Percentiles rank a stretch among this genome's conserved stretches.
Conservation (phyloP, 83 land plant species). For the Diphasiastrum complanatum region DNA sequence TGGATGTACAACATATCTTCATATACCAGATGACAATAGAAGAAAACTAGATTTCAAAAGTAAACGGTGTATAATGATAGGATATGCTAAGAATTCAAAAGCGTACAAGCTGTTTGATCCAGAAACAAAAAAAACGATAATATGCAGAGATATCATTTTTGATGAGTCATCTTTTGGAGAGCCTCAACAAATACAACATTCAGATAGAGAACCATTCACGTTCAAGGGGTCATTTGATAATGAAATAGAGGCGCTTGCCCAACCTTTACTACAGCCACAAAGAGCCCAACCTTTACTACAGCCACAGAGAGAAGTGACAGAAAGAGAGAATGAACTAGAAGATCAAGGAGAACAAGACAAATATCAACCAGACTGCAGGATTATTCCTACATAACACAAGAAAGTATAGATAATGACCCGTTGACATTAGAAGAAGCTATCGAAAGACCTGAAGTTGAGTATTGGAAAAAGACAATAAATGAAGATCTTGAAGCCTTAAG, state of each 20-base stretch:
- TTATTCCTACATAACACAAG: too few relatives aligned
- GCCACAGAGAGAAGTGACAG: not conserved
- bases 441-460: slow-evolving; percentile 6
- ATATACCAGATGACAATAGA: slow-evolving; percentile 20
- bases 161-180: too few relatives aligned
- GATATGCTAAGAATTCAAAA: slow-evolving; percentile 24
- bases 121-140: slow-evolving; percentile 9
- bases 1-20: slow-evolving; percentile 22
- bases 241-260: not conserved
- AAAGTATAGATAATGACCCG: slow-evolving; percentile 23
- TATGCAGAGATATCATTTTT: slow-evolving; percentile 26
- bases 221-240: slow-evolving; percentile 16
- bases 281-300: not conserved
- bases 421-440: slow-evolving; percentile 15
- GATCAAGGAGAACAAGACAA: slow-evolving; percentile 5
- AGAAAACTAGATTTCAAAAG: slow-evolving; percentile 21
- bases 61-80: slow-evolving; percentile 17
- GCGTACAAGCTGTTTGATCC: slow-evolving; percentile 26
- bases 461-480: slow-evolving; percentile 22
- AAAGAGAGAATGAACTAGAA: not conserved
- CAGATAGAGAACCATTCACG: too few relatives aligned
- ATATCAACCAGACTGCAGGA: not conserved
- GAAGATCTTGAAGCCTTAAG: slow-evolving; percentile 21
- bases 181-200: too few relatives aligned
- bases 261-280: not conserved